Base-by-base conservation (phyloP, 2,329 filamentous ascomycete species). In the Sclerotinia trifoliorum region DNA sequence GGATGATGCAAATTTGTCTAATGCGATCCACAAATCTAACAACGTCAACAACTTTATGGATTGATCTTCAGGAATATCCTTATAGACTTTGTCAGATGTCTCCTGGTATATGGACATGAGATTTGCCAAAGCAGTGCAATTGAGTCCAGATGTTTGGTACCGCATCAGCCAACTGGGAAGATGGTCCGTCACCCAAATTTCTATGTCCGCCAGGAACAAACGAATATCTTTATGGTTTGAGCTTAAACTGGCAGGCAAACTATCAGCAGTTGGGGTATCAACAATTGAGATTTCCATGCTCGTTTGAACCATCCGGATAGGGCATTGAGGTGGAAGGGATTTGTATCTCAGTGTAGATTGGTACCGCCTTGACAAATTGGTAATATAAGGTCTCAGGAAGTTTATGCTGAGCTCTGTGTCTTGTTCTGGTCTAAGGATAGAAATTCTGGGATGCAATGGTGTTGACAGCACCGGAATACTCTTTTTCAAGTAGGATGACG, bases 11-110 rank as follows among this genome's bases (percentile, higher is more conserved):
- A 79, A 78, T 63, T 78, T 82, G 69, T 90, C 87, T 44, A 83
- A 81, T 0, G 83, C 84, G 10, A 85, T 74, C 88, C 87, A 90
- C 0, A 90, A 74, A 66, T 89, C 85, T 3, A 87, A 71, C 0
- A 85, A 72, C 0, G 82, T 85, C 0, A 90, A 79, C 3, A 87
- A 68, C 83, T 88, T 87, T 5, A 82, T 70, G 0, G 88, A 90
- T 0, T 78, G 72, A 0, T 76, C 77, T 69, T 84, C 81, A 0
- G 86, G 83, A 2, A 81, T 79, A 0, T 63, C 70, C 0, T 65
- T 2, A 55, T 87, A 87, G 0, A 46, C 11, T 0, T 1, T 0
- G 0, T 39, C 52, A 0, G 80, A 80, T 4, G 29, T 4, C 0
- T 21, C 5, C 51, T 80, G 73, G 66, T 85, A 85, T 0, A 52